A percentile compares a stretch with the other conserved stretches of the same genome.
These are phyloP conservation scores for Microthyrium microscopicum DNA, from an alignment of 2,329 filamentous ascomycete species.

Conservation along the genomic window DNA sequence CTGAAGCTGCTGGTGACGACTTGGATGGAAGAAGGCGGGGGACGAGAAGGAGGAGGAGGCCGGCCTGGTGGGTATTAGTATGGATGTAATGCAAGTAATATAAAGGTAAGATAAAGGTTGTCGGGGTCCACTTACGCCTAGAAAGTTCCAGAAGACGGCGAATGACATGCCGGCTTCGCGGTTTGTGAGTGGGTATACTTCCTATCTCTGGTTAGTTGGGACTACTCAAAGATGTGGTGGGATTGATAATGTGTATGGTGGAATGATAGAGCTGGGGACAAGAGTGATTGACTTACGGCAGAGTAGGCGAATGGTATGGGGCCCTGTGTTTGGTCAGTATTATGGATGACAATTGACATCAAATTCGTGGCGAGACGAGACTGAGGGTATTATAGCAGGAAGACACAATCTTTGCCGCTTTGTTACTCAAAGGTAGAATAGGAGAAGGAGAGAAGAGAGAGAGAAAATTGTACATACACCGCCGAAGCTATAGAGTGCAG, in stretches of 20 bases:
- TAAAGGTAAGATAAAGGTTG: slow-evolving; percentile 9
- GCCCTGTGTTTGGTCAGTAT: too few species aligned
- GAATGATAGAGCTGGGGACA: background rate
- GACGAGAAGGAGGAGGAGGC: too few species aligned
- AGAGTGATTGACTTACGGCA: background rate
- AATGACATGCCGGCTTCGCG: slow-evolving; percentile 9
- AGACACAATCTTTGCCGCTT: too few species aligned
- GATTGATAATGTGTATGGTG: background rate
- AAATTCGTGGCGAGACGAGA: too few species aligned
- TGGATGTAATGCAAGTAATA: slow-evolving; percentile 9
- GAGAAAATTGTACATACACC: too few species aligned
- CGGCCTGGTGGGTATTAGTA: too few species aligned
- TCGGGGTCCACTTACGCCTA: slow-evolving; percentile 14
- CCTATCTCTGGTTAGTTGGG: slow-evolving; percentile 1
- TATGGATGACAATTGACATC: too few species aligned
- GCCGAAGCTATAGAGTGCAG: too few species aligned
- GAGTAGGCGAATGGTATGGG: too few species aligned
- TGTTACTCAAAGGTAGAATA: too few species aligned
- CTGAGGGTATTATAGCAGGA: too few species aligned
- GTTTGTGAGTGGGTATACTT: slow-evolving; percentile 6
- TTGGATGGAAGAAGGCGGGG: background rate
- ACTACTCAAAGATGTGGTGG: slow-evolving; percentile 2
- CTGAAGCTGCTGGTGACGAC: background rate
- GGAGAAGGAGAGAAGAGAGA: too few species aligned
- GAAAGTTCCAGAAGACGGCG: slow-evolving; percentile 15